These are phyloP conservation scores for Picea glauca DNA, from an alignment of 75 land plant species.

Conservation along the genomic window DNA sequence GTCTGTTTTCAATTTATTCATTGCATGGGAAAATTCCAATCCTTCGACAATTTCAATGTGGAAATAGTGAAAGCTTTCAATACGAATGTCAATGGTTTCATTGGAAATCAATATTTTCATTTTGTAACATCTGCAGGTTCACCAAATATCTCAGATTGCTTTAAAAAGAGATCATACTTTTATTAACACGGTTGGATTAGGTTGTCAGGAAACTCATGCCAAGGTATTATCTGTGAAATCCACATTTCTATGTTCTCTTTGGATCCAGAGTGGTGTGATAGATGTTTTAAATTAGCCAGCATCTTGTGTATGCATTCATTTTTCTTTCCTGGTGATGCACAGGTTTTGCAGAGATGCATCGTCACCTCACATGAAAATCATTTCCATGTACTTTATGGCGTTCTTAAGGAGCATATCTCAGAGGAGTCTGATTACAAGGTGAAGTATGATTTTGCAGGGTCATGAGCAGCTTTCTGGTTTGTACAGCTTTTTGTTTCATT, in stretches of 20 bases:
- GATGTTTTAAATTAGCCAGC: background rate
- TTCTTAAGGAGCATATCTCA: slow-evolving; percentile 56
- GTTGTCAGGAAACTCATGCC: slow-evolving; percentile 38
- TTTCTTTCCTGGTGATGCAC: background rate
- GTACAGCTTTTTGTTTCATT: background rate
- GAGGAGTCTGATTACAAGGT: slow-evolving; percentile 66
- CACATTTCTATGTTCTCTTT: background rate
- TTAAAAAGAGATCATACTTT: slow-evolving; percentile 57
- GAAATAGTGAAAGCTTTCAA: background rate
- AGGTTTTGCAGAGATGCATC: slow-evolving; percentile 63
- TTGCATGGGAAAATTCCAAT: background rate
- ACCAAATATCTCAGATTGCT: slow-evolving; percentile 67
- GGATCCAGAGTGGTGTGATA: background rate
- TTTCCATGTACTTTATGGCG: slow-evolving; percentile 42
- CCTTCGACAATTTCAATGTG: background rate
- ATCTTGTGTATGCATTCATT: background rate
- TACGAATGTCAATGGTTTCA: background rate
- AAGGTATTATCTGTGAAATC: slow-evolving; percentile 32
- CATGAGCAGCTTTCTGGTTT: background rate
- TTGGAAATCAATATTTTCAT: background rate
- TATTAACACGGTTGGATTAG: slow-evolving; percentile 58
- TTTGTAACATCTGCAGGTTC: slow-evolving; percentile 40
- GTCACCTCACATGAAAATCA: slow-evolving; percentile 58
- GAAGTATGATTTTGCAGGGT: background rate
- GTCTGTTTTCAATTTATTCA: slow-evolving; percentile 20